A percentile compares a stretch with the other conserved stretches of the same genome.
These are phyloP conservation scores for Triticum urartu DNA, from an alignment of 176 grass and related monocot genomes.

Conservation along the genomic window DNA sequence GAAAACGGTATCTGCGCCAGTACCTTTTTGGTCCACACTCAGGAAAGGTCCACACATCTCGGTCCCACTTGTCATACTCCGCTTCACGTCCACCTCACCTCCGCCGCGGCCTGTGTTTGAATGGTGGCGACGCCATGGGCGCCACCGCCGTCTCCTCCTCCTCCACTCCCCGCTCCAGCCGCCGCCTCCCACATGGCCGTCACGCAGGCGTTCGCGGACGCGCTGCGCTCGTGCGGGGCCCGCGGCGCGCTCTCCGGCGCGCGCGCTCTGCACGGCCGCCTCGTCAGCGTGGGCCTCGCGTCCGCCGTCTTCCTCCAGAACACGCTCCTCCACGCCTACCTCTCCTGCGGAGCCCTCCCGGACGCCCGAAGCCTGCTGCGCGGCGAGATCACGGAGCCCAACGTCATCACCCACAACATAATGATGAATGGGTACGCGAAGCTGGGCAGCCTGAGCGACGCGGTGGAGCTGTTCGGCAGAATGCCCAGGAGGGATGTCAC, in stretches of 20 bases:
- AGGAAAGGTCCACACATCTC: neutral
- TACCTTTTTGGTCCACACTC: neutral
- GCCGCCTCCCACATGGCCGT: slow-evolving; percentile 60
- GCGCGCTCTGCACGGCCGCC: slow-evolving; percentile 67
- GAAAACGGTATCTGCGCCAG: neutral
- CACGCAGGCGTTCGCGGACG: slow-evolving; percentile 69
- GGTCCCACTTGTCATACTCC: slow-evolving; percentile 29
- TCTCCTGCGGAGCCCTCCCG: slow-evolving; percentile 61
- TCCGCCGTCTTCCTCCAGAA: slow-evolving; percentile 89
- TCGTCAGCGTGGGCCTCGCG: slow-evolving; percentile 70
- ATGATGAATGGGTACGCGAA: slow-evolving; percentile 70
- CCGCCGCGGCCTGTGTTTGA: slow-evolving; percentile 50
- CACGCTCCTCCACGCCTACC: slow-evolving; percentile 75
- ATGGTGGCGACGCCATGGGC: slow-evolving; percentile 81
- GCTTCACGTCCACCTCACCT: neutral
- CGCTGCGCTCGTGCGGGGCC: slow-evolving; percentile 46
- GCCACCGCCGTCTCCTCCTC: slow-evolving; percentile 26
- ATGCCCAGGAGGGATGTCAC: slow-evolving; percentile 65
- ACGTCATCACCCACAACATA: slow-evolving; percentile 78
- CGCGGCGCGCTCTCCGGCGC: slow-evolving; percentile 38
- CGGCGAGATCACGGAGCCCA: slow-evolving; percentile 48
- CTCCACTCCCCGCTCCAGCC: slow-evolving; percentile 1
- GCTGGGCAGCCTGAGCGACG: slow-evolving; percentile 49
- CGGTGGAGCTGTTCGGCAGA: slow-evolving; percentile 73
- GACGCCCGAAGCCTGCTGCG: slow-evolving; percentile 58